Base-by-base conservation (phyloP, 2,329 filamentous ascomycete genomes). In the Venturia carpophila region DNA sequence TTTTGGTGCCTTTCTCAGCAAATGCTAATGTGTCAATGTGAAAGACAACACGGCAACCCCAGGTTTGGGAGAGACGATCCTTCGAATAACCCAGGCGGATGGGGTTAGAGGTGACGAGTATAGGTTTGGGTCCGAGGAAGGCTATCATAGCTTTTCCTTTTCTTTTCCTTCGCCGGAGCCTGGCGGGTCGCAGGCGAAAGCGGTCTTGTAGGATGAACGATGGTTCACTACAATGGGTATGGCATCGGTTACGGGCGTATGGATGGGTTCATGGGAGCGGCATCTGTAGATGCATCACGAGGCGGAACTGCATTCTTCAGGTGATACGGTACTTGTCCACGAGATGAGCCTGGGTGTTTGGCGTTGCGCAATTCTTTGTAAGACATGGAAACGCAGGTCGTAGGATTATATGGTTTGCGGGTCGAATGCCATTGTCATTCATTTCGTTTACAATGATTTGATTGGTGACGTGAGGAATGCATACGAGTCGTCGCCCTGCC, bases 21-120 rank as follows among this genome's bases (percentile, higher is more conserved):
- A 52, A 37, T 58, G 52, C 52, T 58, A 58, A 58, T n/a, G 52
- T 58, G 52, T 58, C 47, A 52, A 39, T 37, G 19, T 58, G 52
- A 37, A 58, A 58, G 52, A 58, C 30, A 58, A 58, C n/a, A 1
- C 15, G 27, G 49, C 9, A 56, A 7, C 45, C n/a, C 7, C 42
- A 3, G 5, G 15, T 52, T 52, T 52, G 47, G 24, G 24, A 34
- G 17, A 6, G 24, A 15, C 47, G 21, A 27, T 52, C 13, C 21
- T 58, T 58, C 52, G 52, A 27, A 58, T 58, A 27, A 13, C 27
- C 13, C 47, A 52, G 11, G 13, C 3, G 47, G 47, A 52, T 27
- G 47, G 47, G 24, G 24, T 21, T 13, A 15, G 3, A 17, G 13
- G 37, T 19, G 52, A 58, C 9, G 27, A 58, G 11, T 37, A 37